These are phyloP conservation scores for Brassica nigra DNA, from an alignment of 345 rosid species.

Conservation along the genomic window DNA sequence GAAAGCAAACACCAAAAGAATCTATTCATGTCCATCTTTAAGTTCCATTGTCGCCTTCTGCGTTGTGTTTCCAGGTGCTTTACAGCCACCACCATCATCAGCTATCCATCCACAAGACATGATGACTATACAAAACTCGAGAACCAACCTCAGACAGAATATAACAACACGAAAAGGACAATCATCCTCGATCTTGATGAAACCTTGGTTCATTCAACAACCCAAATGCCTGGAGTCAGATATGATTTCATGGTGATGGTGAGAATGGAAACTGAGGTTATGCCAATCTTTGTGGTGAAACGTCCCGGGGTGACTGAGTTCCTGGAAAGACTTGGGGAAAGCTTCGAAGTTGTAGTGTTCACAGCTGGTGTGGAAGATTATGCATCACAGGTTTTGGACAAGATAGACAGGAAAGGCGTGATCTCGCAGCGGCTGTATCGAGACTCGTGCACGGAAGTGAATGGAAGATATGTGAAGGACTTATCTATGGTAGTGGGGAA, in stretches of 20 bases:
- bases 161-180: slow-evolving; percentile 46
- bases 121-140: slow-evolving; percentile 9
- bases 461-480: slow-evolving; percentile 78
- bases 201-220: slow-evolving; percentile 72
- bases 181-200: slow-evolving; percentile 89
- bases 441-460: slow-evolving; percentile 66
- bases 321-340: slow-evolving; percentile 54
- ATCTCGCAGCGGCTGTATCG: slow-evolving; percentile 75
- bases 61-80: slow-evolving; percentile 64
- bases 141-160: background rate
- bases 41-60: slow-evolving; percentile 68
- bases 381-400: slow-evolving; percentile 73
- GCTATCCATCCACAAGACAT: slow-evolving; percentile 23
- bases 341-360: slow-evolving; percentile 67
- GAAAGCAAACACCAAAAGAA: slow-evolving; percentile 33
- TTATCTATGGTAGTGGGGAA: slow-evolving; percentile 68
- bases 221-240: slow-evolving; percentile 54
- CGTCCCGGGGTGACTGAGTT: slow-evolving; percentile 84
- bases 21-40: slow-evolving; percentile 55
- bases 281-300: slow-evolving; percentile 74
- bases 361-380: slow-evolving; percentile 84
- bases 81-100: slow-evolving; percentile 36
- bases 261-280: slow-evolving; percentile 46
- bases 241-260: slow-evolving; percentile 71
- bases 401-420: slow-evolving; percentile 54